Conservation (phyloP, 2,329 filamentous ascomycete genomes). For the Beauveria sp. region DNA sequence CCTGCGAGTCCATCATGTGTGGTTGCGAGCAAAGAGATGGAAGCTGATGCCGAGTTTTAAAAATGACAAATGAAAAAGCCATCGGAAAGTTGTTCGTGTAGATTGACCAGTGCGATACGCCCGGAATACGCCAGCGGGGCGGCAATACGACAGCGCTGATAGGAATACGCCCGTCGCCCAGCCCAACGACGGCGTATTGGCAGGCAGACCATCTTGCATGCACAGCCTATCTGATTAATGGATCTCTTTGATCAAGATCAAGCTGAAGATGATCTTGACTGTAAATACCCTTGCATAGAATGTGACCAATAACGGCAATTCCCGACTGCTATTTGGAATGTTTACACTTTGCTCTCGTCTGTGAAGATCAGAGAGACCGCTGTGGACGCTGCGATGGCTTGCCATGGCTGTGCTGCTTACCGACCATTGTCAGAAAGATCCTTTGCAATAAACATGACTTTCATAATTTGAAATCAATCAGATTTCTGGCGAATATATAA, state of each 20-base stretch:
- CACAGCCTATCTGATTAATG: neutral
- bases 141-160: neutral
- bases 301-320: neutral
- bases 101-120: neutral
- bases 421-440: neutral
- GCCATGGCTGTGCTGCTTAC: constrained; percentile 1
- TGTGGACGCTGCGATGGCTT: neutral
- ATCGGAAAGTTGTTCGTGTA: neutral
- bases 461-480: neutral
- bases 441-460: neutral
- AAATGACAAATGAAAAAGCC: neutral
- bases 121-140: constrained; percentile 1
- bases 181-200: neutral
- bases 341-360: neutral
- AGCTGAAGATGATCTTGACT: neutral
- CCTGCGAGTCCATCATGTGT: neutral
- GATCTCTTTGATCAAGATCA: neutral
- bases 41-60: neutral
- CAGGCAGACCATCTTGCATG: neutral
- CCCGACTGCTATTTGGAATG: neutral
- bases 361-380: neutral
- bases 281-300: neutral
- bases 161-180: neutral
- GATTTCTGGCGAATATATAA: neutral
- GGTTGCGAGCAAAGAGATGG: neutral